A percentile compares a stretch with the other conserved stretches of the same genome.
Conservation (phyloP, 2,329 filamentous ascomycete species). For the Arthrobotrys conoides region DNA sequence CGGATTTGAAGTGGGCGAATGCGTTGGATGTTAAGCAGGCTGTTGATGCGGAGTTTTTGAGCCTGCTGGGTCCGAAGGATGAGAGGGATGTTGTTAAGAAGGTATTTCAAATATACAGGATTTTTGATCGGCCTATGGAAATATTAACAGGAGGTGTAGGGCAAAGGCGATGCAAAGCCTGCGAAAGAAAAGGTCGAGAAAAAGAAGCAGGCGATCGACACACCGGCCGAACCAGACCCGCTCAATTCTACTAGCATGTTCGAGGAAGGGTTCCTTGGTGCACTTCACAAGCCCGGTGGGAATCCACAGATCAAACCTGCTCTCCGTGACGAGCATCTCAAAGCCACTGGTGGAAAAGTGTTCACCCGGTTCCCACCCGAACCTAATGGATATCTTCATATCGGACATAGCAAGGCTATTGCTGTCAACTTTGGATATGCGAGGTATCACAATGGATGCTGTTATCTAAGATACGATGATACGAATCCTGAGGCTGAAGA, state of each 20-base stretch:
- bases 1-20: slow-evolving; percentile 63
- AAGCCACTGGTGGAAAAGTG: slow-evolving; percentile 68
- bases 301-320: slow-evolving; percentile 66
- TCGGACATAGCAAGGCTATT: slow-evolving; percentile 96
- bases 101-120: slow-evolving; percentile 43
- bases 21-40: slow-evolving; percentile 63
- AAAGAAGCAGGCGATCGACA: slow-evolving; percentile 69
- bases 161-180: slow-evolving; percentile 61
- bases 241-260: slow-evolving; percentile 73
- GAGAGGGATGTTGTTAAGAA: slow-evolving; percentile 63
- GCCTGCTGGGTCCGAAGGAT: slow-evolving; percentile 63
- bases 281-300: slow-evolving; percentile 78
- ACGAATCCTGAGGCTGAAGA: slow-evolving; percentile 96
- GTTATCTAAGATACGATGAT: slow-evolving; percentile 87
- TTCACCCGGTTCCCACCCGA: slow-evolving; percentile 84
- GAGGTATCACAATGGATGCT: slow-evolving; percentile 82
- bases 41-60: slow-evolving; percentile 62
- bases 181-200: slow-evolving; percentile 67
- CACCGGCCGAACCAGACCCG: slow-evolving; percentile 64
- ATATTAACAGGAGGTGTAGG: neutral
- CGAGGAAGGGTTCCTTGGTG: slow-evolving; percentile 81
- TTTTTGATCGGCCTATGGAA: neutral
- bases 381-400: slow-evolving; percentile 93
- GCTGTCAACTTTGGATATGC: slow-evolving; percentile 97
- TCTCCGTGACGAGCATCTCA: slow-evolving; percentile 62